A percentile compares a stretch with the other conserved stretches of the same genome.
Evolutionary conservation across 495 filamentous ascomycete species (phyloP).

Genomic region (Aspergillus campestris): DNA sequence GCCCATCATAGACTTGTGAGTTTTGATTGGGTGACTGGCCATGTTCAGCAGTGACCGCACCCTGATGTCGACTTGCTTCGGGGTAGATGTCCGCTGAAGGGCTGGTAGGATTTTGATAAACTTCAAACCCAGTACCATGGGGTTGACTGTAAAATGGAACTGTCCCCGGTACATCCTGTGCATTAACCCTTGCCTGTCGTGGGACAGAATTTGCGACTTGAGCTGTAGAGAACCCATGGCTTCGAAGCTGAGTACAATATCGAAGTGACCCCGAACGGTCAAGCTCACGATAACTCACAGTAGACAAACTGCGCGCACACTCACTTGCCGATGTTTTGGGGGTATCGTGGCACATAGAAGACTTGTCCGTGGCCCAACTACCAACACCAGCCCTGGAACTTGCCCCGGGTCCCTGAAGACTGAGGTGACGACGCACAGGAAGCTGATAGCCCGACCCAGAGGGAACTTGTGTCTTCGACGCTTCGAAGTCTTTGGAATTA

Average conservation of each 20-base stretch:
- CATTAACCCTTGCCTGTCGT: not conserved
- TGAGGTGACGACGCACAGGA: slow-evolving; percentile 14
- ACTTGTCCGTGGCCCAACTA: slow-evolving; percentile 2
- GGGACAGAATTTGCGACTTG: not conserved
- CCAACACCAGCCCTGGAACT: not conserved
- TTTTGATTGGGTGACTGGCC: no score
- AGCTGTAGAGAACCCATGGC: not conserved
- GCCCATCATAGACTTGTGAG: no score
- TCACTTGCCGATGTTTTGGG: not conserved
- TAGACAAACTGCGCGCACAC: slow-evolving; percentile 8
- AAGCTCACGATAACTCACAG: not conserved
- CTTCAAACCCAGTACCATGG: no score
- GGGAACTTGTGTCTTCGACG: not conserved
- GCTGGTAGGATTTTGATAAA: no score
- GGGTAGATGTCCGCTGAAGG: no score
- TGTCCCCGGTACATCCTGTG: no score
- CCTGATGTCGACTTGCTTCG: no score
- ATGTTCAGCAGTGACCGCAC: no score
- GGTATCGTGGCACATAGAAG: slow-evolving; percentile 9
- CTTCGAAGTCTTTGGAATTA: slow-evolving; percentile 6
- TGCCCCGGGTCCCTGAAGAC: slow-evolving; percentile 11
- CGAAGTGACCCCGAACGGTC: not conserved
- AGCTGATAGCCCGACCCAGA: not conserved
- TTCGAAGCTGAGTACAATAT: slow-evolving; percentile 11
- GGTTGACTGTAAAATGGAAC: no score